Percentiles rank a stretch among this genome's conserved stretches.
Evolutionary conservation across 176 grass and related monocot species (phyloP).

Genomic region (Triticum timopheevii): DNA sequence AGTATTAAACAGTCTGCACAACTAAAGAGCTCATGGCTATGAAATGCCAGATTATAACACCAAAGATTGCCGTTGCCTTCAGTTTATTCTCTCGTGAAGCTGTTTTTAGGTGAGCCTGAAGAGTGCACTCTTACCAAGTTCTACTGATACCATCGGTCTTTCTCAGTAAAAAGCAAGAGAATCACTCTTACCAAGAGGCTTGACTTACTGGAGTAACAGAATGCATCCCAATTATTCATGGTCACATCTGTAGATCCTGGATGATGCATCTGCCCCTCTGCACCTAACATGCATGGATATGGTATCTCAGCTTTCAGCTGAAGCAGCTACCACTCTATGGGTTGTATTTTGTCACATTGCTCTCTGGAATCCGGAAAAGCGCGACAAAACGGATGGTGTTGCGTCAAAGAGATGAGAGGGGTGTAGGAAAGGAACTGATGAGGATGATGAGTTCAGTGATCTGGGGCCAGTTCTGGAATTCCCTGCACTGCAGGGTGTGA

Average conservation of each 20-base stretch:
- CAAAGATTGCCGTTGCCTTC: neutral
- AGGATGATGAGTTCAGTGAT: conserved; percentile 23
- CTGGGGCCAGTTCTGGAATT: conserved; percentile 36
- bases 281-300: conserved; percentile 24
- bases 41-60: conserved; percentile 13
- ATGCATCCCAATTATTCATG: conserved; percentile 39
- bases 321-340: conserved; percentile 20
- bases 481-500: conserved; percentile 25
- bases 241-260: conserved; percentile 41
- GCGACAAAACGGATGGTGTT: conserved; percentile 11
- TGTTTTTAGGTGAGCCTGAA: neutral
- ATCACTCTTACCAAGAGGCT: neutral
- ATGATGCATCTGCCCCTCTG: conserved; percentile 14
- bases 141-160: neutral
- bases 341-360: conserved; percentile 37
- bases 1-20: neutral
- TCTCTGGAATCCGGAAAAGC: conserved; percentile 28
- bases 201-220: neutral
- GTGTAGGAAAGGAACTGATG: conserved; percentile 19
- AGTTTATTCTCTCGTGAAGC: neutral
- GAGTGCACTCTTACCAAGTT: conserved; percentile 4
- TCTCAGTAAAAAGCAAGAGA: neutral
- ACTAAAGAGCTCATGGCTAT: neutral
- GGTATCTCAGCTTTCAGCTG: conserved; percentile 12
- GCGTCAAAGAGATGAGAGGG: conserved; percentile 21